Evolutionary conservation across 768 basidiomycete species (phyloP), one percentile per base, ranked within the genome.

Genomic region (Mycena epipterygia): DNA sequence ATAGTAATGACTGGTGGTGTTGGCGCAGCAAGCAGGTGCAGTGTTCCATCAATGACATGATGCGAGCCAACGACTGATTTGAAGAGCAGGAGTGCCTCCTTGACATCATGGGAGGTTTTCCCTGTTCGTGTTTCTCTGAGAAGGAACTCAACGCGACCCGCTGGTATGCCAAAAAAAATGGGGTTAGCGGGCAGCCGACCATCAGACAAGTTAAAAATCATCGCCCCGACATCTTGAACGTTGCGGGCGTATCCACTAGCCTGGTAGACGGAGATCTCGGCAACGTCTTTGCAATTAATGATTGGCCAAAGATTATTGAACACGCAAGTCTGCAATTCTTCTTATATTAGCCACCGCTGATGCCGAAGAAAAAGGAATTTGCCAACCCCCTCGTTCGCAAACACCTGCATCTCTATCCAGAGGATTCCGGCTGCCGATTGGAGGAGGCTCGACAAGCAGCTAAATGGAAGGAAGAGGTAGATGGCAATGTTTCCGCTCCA

Each of bases 361-460:
- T n/a, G n/a, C n/a, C n/a, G n/a, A n/a, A n/a, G n/a, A n/a, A 37
- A 41, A 5, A 61, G 59, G 59, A 61, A 25, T 61, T 46, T 46
- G 59, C 59, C 23, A 61, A 61, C 39, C 59, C 59, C 0, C 32
- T 61, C 0, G 59, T 61, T 35, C 59, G 59, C 3, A 29, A 42
- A 2, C 21, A 33, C 29, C 42, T 46, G 5, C 44, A 25, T n/a
- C n/a, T 46, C 6, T 46, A 23, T n/a, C 21, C n/a, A 4, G 44
- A 46, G 29, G 59, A 61, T 13, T 17, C n/a, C 32, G 59, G 59
- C 2, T 29, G 33, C 30, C 21, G n/a, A 29, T 32, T 61, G 8
- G 44, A 33, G 23, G 44, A 61, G 21, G 59, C 59, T 5, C 33
- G 44, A 14, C 59, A 61, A 13, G 59, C 59, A n/a, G 32, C 2